Evolutionary conservation across 768 basidiomycete species (phyloP).

Genomic region (Tricholoma sp.): DNA sequence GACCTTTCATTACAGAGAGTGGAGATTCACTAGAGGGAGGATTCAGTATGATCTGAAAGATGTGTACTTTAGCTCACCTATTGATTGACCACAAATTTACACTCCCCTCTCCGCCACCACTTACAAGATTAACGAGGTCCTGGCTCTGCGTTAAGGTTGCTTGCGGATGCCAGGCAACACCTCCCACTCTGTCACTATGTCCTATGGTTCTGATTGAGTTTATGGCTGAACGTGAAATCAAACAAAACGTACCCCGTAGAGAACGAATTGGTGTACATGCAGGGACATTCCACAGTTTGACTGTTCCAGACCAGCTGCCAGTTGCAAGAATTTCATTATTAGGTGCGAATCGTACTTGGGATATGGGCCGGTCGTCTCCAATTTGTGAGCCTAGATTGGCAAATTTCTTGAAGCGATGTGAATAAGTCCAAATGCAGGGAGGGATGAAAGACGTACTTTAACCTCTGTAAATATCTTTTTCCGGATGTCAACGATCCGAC

Average conservation of each 20-base stretch:
- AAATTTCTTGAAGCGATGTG: slow-evolving; percentile 55
- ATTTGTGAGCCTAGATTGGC: slow-evolving; percentile 95
- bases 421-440: background rate
- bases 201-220: slow-evolving; percentile 38
- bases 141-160: slow-evolving; percentile 71
- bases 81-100: slow-evolving; percentile 88
- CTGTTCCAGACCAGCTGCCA: slow-evolving; percentile 92
- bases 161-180: slow-evolving; percentile 96
- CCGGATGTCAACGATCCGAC: slow-evolving; percentile 85
- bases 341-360: slow-evolving; percentile 92
- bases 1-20: slow-evolving; percentile 81
- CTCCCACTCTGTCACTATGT: slow-evolving; percentile 88
- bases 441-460: slow-evolving; percentile 51
- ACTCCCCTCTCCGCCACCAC: slow-evolving; percentile 83
- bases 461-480: slow-evolving; percentile 88
- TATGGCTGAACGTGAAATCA: slow-evolving; percentile 2
- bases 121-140: slow-evolving; percentile 76
- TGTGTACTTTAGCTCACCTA: slow-evolving; percentile 41
- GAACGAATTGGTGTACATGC: slow-evolving; percentile 75
- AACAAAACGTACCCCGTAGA: slow-evolving; percentile 52
- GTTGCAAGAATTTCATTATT: slow-evolving; percentile 86
- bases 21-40: slow-evolving; percentile 64
- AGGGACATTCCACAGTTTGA: slow-evolving; percentile 95
- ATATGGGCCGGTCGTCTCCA: slow-evolving; percentile 92
- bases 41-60: slow-evolving; percentile 2